Base-by-base conservation (phyloP, 2,329 filamentous ascomycete species). In the Zasmidium angulare region DNA sequence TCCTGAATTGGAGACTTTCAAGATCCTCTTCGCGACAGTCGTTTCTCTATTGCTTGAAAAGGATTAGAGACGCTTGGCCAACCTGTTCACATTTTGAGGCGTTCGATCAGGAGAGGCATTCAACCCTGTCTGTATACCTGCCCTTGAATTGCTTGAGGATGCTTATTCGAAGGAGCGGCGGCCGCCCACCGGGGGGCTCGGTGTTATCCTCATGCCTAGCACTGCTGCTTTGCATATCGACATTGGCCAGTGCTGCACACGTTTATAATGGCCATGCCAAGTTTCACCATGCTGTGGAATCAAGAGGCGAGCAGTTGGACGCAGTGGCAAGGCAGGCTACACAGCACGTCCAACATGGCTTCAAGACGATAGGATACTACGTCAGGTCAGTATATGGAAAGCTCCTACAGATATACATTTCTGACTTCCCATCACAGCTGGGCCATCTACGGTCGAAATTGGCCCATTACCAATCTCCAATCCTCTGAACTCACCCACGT, bases 401-500 rank as follows among this genome's bases (percentile, higher is more conserved):
- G 6, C 22, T 47, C 2, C 1, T 22, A 22, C 2, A 12, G 24
- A 23, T 24, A 40, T n/a, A 49, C 9, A 29, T 62, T 68, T 36
- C 66, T 23, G 20, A 50, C 36, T 21, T 2, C 67, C 20, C 23
- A 11, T 14, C 29, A 6, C 26, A 64, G 62, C 50, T 70, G 68
- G 68, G 66, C 63, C 19, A 69, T 68, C 55, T 97, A 97, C 75
- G 91, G 81, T 43, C 86, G 93, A 56, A 89, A 93, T 69, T 89
- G 93, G 73, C 83, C 86, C 14, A 91, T 92, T 0, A 88, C 95
- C 70, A 86, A 96, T 71, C 82, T 97, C 12, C 89, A 89, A 0
- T 85, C 82, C 4, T 84, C 91, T 55, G 88, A 89, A 53, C 83
- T 97, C 48, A 97, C 93, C 0, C 93, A 98, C 71, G 77, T 97